Evolutionary conservation across 2,329 filamentous ascomycete species (phyloP).

Genomic region (Remersonia thermophila): DNA sequence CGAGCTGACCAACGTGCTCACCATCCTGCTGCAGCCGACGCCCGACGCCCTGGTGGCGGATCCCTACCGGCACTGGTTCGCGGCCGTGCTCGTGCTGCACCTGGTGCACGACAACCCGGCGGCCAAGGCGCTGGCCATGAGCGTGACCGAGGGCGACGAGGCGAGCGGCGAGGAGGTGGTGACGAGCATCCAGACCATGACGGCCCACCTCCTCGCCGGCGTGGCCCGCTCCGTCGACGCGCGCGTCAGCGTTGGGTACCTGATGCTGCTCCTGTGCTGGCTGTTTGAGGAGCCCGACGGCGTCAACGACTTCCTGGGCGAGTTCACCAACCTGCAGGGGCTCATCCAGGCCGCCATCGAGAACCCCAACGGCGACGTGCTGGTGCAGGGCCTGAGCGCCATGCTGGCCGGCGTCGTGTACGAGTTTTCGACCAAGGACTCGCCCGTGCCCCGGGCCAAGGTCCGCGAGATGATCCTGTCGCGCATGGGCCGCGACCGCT

Average conservation of each 20-base stretch:
- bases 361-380: slow-evolving; percentile 46
- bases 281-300: slow-evolving; percentile 84
- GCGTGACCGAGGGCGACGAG: slow-evolving; percentile 78
- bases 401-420: slow-evolving; percentile 80
- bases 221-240: slow-evolving; percentile 61
- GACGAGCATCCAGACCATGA: slow-evolving; percentile 79
- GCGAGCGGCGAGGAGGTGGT: slow-evolving; percentile 87
- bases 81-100: slow-evolving; percentile 75
- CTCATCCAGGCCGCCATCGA: slow-evolving; percentile 62
- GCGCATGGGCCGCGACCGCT: slow-evolving; percentile 73
- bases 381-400: slow-evolving; percentile 73
- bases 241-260: slow-evolving; percentile 67
- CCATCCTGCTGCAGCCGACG: slow-evolving; percentile 60
- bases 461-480: slow-evolving; percentile 67
- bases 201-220: slow-evolving; percentile 72
- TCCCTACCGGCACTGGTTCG: slow-evolving; percentile 83
- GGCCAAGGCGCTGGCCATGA: slow-evolving; percentile 68
- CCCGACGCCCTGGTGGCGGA: slow-evolving; percentile 53
- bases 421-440: slow-evolving; percentile 96
- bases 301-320: slow-evolving; percentile 83
- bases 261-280: slow-evolving; percentile 83
- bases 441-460: slow-evolving; percentile 69
- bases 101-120: slow-evolving; percentile 68
- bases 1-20: slow-evolving; percentile 79
- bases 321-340: slow-evolving; percentile 84